These are phyloP conservation scores for Massarina eburnea DNA, from an alignment of 2,329 filamentous ascomycete genomes.

Conservation along the genomic window DNA sequence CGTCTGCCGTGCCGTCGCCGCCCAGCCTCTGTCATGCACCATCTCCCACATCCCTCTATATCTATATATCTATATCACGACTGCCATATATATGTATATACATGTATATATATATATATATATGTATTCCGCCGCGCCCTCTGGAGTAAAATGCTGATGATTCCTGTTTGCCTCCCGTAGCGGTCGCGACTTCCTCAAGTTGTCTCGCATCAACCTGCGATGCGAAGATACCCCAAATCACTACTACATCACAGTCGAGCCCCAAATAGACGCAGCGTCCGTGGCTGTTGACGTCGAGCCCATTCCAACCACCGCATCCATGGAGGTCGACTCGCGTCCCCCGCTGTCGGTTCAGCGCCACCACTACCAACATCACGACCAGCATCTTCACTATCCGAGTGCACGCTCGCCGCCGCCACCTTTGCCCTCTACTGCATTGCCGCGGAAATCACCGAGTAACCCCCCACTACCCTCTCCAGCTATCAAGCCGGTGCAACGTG, in stretches of 20 bases:
- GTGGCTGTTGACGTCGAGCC: conserved; percentile 22
- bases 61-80: conserved; percentile 19
- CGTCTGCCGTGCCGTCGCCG: conserved; percentile 12
- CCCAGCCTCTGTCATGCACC: conserved; percentile 20
- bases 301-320: conserved; percentile 13
- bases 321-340: conserved; percentile 35
- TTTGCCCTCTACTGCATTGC: conserved; percentile 6
- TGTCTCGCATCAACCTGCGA: conserved; percentile 42
- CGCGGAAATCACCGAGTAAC: conserved; percentile 21
- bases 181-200: conserved; percentile 43
- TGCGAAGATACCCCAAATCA: conserved; percentile 31
- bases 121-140: conserved; percentile 12
- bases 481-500: conserved; percentile 16
- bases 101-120: too few relatives aligned
- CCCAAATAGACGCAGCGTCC: conserved; percentile 24
- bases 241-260: conserved; percentile 27
- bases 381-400: background rate
- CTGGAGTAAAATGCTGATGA: conserved; percentile 6
- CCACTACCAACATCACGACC: conserved; percentile 11
- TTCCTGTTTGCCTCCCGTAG: conserved; percentile 19
- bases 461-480: conserved; percentile 17
- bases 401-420: conserved; percentile 1
- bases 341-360: conserved; percentile 17
- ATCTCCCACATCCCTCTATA: conserved; percentile 21
- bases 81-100: conserved; percentile 17